These are phyloP conservation scores for Lunularia cruciata DNA, from an alignment of 225 moss, liverwort and hornwort species.

Conservation along the genomic window DNA sequence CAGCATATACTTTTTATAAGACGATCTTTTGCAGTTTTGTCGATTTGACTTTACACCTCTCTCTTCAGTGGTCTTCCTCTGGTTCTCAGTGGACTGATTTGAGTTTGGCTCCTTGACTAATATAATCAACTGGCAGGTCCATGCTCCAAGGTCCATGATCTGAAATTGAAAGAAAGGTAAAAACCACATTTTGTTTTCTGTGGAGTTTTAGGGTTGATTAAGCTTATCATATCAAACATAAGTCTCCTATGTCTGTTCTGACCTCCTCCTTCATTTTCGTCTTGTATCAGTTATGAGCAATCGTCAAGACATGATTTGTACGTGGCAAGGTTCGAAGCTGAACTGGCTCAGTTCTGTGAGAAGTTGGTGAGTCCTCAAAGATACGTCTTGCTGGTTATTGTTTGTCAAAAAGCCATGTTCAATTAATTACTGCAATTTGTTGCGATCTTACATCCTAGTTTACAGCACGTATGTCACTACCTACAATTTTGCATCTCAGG, in stretches of 20 bases:
- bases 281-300: conserved; percentile 70
- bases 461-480: too few species aligned
- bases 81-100: too few species aligned
- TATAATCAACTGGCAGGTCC: conserved; percentile 73
- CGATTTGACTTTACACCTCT: too few species aligned
- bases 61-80: too few species aligned
- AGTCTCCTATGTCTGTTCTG: background rate
- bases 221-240: background rate
- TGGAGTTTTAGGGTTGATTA: background rate
- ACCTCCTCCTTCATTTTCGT: background rate
- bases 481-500: conserved; percentile 35
- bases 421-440: too few species aligned
- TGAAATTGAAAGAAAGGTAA: conserved; percentile 99
- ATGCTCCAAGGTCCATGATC: conserved; percentile 80
- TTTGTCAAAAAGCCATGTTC: too few species aligned
- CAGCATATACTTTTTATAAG: too few species aligned
- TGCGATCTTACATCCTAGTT: too few species aligned
- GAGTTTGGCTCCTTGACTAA: too few species aligned
- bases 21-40: too few species aligned
- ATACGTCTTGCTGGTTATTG: background rate
- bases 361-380: conserved; percentile 61
- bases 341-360: conserved; percentile 90
- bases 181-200: conserved; percentile 26
- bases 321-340: conserved; percentile 72
- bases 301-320: conserved; percentile 73